A percentile compares a stretch with the other conserved stretches of the same genome.
These are phyloP conservation scores for Rhodofomes roseus DNA, from an alignment of 1,284 basidiomycete genomes.

Conservation along the genomic window DNA sequence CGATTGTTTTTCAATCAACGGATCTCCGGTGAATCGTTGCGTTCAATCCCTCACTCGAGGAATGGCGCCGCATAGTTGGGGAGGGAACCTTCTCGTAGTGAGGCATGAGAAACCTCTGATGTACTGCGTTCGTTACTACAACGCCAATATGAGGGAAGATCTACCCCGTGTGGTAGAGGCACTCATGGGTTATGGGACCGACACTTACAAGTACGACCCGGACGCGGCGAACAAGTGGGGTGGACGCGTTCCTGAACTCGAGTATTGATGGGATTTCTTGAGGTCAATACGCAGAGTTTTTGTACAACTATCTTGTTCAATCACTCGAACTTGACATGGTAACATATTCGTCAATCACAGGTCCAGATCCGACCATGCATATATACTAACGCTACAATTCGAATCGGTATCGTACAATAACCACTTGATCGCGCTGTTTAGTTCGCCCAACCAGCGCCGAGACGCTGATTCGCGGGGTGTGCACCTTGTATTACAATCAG, in stretches of 20 bases:
- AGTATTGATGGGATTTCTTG: neutral
- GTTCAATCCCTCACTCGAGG: neutral
- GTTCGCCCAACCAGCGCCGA: conserved; percentile 10
- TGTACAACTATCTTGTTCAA: too few species aligned
- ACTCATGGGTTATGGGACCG: neutral
- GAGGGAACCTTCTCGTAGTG: neutral
- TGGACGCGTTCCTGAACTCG: neutral
- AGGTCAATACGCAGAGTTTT: too few species aligned
- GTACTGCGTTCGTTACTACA: neutral
- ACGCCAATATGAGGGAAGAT: neutral
- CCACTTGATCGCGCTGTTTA: neutral
- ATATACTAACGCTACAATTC: neutral
- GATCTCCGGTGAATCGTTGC: neutral
- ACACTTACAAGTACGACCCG: neutral
- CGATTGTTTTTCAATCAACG: neutral
- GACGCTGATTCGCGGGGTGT: conserved; percentile 32
- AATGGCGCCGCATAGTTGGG: neutral
- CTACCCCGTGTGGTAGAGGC: neutral
- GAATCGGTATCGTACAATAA: neutral
- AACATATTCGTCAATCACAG: too few species aligned
- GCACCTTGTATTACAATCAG: conserved; percentile 24
- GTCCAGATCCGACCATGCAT: too few species aligned
- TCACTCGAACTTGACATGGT: too few species aligned
- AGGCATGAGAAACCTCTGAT: neutral
- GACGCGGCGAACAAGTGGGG: neutral